Conservation (phyloP, 192 early-diverging fungal species). For the Coemansia sp. region DNA sequence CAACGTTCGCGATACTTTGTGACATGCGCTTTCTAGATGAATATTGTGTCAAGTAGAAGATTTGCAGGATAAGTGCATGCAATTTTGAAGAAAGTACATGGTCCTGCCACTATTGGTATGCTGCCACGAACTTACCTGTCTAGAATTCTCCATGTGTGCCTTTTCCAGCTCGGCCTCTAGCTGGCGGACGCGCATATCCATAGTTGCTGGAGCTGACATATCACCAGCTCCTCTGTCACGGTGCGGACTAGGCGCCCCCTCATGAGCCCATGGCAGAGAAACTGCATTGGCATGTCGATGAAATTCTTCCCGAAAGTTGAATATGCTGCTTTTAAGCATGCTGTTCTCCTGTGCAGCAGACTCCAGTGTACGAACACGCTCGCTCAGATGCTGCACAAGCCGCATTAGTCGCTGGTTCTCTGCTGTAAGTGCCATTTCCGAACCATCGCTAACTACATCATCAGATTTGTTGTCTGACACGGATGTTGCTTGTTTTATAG, state of each 20-base stretch:
- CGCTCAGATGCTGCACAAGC: conserved; percentile 26
- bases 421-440: conserved; percentile 1
- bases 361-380: conserved; percentile 43
- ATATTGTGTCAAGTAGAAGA: background rate
- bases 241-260: conserved; percentile 11
- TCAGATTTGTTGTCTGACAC: background rate
- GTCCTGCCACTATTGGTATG: background rate
- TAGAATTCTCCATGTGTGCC: conserved; percentile 33
- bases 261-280: conserved; percentile 28
- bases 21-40: conserved; percentile 32
- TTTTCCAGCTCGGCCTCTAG: conserved; percentile 32
- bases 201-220: background rate
- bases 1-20: conserved; percentile 51
- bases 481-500: background rate
- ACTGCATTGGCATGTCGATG: conserved; percentile 48
- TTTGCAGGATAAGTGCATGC: background rate
- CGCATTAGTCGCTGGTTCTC: conserved; percentile 34
- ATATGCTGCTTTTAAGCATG: conserved; percentile 55
- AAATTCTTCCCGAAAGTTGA: conserved; percentile 52
- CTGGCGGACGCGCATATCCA: conserved; percentile 21
- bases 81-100: background rate
- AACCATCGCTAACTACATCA: background rate
- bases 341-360: conserved; percentile 53
- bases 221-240: conserved; percentile 7
- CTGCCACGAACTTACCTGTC: conserved; percentile 32